Conservation (phyloP, 495 filamentous ascomycete species). For the Amorphotheca resinae region DNA sequence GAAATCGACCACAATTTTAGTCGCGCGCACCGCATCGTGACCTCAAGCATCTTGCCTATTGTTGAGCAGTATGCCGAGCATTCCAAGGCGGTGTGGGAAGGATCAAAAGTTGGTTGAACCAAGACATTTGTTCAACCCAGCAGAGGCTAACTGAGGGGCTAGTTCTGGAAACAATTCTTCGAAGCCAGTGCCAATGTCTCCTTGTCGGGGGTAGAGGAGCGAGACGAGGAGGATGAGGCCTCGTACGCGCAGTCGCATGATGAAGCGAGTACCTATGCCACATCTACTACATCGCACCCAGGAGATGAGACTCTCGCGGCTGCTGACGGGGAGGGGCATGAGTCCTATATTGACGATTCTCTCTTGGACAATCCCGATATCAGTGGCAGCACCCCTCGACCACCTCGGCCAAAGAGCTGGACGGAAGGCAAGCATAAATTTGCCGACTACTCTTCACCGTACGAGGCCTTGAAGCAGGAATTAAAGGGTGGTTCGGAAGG, state of each 20-base stretch:
- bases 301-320: conserved; percentile 15
- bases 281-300: conserved; percentile 21
- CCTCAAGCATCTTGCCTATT: conserved; percentile 79
- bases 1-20: conserved; percentile 99
- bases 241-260: conserved; percentile 25
- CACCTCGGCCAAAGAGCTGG: conserved; percentile 31
- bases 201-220: conserved; percentile 88
- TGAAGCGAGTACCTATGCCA: conserved; percentile 26
- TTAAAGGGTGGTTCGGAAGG: conserved; percentile 28
- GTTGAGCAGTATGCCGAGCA: conserved; percentile 96
- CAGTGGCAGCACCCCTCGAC: conserved; percentile 40
- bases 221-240: conserved; percentile 32
- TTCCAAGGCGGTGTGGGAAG: conserved; percentile 90
- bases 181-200: conserved; percentile 96
- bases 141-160: conserved; percentile 8
- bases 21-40: conserved; percentile 91
- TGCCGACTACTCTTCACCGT: conserved; percentile 53
- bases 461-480: conserved; percentile 51
- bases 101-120: conserved; percentile 59
- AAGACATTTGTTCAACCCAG: not conserved
- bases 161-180: conserved; percentile 99
- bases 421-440: conserved; percentile 30
- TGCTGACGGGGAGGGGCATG: conserved; percentile 20
- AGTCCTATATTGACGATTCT: conserved; percentile 35
- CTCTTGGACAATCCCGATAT: conserved; percentile 39